phyloP scores from a whole-genome alignment of 208 protist species.

The Crithidia thermophila region DNA sequence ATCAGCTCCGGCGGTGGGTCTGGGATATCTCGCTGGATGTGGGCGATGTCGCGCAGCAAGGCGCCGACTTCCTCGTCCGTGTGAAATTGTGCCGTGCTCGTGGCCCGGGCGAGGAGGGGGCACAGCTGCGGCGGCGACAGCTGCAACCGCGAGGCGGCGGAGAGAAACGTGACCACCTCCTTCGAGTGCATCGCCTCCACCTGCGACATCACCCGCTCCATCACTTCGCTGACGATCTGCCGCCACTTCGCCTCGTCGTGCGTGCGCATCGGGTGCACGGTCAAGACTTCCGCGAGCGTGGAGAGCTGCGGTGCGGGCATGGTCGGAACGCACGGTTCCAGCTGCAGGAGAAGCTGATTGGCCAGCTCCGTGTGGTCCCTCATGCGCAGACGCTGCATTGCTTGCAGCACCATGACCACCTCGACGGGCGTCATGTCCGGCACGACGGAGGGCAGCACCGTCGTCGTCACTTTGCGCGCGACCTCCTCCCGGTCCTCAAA shows the following conservation, averaged over 20 bases:
- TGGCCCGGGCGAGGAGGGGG: slow-evolving; percentile 51
- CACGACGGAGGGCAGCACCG: slow-evolving; percentile 51
- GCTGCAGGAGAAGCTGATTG: slow-evolving; percentile 49
- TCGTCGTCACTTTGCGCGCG: slow-evolving; percentile 42
- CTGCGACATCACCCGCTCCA: slow-evolving; percentile 36
- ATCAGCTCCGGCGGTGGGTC: slow-evolving; percentile 37
- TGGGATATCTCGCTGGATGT: slow-evolving; percentile 23
- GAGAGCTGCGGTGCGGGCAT: slow-evolving; percentile 81
- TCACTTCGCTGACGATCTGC: slow-evolving; percentile 36
- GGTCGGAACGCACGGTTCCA: slow-evolving; percentile 49
- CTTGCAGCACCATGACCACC: slow-evolving; percentile 85
- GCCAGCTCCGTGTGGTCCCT: slow-evolving; percentile 39
- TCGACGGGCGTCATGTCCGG: slow-evolving; percentile 79
- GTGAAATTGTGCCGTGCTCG: slow-evolving; percentile 64
- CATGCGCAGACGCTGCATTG: slow-evolving; percentile 62
- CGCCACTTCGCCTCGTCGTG: slow-evolving; percentile 45
- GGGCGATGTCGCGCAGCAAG: slow-evolving; percentile 38
- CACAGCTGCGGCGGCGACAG: slow-evolving; percentile 47
- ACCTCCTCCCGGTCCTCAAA: slow-evolving; percentile 45
- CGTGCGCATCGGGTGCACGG: slow-evolving; percentile 32
- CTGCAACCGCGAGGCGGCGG: slow-evolving; percentile 35
- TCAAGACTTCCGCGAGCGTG: slow-evolving; percentile 63
- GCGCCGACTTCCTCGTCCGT: slow-evolving; percentile 67
- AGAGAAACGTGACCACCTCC: slow-evolving; percentile 66
- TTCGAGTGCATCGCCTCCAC: slow-evolving; percentile 74